Evolutionary conservation across 208 protist species (phyloP), one percentile per base, ranked within the genome.

Genomic region (Trypanosoma rangeli): DNA sequence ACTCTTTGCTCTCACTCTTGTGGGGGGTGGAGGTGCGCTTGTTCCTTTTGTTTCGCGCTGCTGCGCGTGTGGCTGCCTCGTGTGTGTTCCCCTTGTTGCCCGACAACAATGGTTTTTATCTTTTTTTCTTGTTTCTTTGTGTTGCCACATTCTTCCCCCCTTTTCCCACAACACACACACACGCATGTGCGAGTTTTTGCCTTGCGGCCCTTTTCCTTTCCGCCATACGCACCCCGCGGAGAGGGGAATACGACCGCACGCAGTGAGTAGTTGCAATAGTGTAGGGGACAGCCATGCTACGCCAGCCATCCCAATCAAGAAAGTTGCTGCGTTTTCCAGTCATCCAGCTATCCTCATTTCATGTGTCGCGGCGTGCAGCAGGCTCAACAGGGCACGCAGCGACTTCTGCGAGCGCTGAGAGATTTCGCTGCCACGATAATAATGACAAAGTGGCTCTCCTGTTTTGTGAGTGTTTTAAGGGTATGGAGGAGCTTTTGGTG

Each of bases 381-480:
- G 33, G 53, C 24, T 57, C 53, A 35, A 35, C 53, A 8, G 28
- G 28, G 53, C 26, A 13, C 26, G 15, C 53, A 12, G 28, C 5
- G 9, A 4, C 28, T 12, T 35, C 22, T 8, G 12, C n/a, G 15
- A 9, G 12, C 12, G 28, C 7, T 57, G 53, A 35, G 28, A 35
- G 9, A 35, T 24, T 26, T 26, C 16, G 28, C 5, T 28, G 54
- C 26, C 26, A 4, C 7, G 15, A 50, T 46, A 55, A 20, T 3
- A 37, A 33, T 54, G 49, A 58, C 20, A 56, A 16, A 9, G 50
- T 58, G 50, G 37, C 5, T 26, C 20, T 28, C 5, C 16, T 66
- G 1, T 67, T 67, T 37, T 58, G n/a, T 26, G 31, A 58, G 13
- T 16, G 10, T 13, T 67, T 67, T 31, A 67, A 58, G 22, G 49